Evolutionary conservation across 495 filamentous ascomycete genomes (phyloP).

Genomic region (Penicillium soppii): DNA sequence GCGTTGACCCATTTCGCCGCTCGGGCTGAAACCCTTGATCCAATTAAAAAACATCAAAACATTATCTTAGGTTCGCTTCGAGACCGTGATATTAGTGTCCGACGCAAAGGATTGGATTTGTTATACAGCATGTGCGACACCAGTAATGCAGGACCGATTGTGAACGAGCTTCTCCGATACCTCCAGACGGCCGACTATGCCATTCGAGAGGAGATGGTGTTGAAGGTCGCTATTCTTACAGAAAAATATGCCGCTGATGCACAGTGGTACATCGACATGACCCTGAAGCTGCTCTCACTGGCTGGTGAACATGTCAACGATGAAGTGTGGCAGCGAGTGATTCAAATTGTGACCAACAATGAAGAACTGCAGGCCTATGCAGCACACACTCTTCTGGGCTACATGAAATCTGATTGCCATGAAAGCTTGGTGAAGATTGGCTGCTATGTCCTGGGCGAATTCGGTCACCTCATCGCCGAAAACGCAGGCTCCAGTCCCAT

Average conservation of each 20-base stretch:
- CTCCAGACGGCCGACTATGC: slow-evolving; percentile 96
- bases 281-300: slow-evolving; percentile 89
- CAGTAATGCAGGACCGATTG: slow-evolving; percentile 86
- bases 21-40: slow-evolving; percentile 89
- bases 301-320: slow-evolving; percentile 99
- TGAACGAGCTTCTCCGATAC: slow-evolving; percentile 90
- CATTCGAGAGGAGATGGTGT: slow-evolving; percentile 97
- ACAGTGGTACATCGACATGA: slow-evolving; percentile 99
- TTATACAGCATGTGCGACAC: slow-evolving; percentile 99
- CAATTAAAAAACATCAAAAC: slow-evolving; percentile 96
- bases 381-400: slow-evolving; percentile 84
- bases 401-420: slow-evolving; percentile 90
- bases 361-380: slow-evolving; percentile 97
- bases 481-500: slow-evolving; percentile 91
- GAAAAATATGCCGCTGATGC: slow-evolving; percentile 98
- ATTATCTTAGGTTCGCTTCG: slow-evolving; percentile 92
- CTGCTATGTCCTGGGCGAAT: slow-evolving; percentile 92
- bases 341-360: slow-evolving; percentile 99
- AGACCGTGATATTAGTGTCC: slow-evolving; percentile 95
- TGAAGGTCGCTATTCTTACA: slow-evolving; percentile 97
- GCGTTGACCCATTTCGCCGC: slow-evolving; percentile 99
- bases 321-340: slow-evolving; percentile 98
- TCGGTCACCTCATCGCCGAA: slow-evolving; percentile 97
- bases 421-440: slow-evolving; percentile 98
- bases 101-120: slow-evolving; percentile 91